Conservation (phyloP, 345 rosid genomes). For the Acer yangbiense region DNA sequence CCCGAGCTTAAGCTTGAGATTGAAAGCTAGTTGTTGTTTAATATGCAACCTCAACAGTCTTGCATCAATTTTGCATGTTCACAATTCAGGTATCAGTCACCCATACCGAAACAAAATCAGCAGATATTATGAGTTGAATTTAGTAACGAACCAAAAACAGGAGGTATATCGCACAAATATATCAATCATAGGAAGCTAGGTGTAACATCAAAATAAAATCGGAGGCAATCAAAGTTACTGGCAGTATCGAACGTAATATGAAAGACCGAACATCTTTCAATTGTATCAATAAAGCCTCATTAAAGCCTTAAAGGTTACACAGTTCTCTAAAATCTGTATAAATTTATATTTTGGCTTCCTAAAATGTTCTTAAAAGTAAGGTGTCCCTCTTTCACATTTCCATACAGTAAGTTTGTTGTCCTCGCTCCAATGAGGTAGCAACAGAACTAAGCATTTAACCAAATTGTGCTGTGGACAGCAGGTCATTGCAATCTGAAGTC, state of each 20-base stretch:
- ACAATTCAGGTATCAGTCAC: not conserved
- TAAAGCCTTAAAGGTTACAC: not conserved
- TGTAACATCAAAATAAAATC: not conserved
- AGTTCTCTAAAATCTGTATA: constrained; percentile 7
- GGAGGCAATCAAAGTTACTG: not conserved
- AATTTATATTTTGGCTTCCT: constrained; percentile 6
- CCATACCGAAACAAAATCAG: not conserved
- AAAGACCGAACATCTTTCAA: not conserved
- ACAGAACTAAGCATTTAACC: constrained; percentile 9
- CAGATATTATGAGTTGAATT: too few species aligned
- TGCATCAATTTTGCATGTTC: not conserved
- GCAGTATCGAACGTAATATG: not conserved
- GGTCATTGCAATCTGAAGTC: constrained; percentile 13
- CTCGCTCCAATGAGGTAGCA: not conserved
- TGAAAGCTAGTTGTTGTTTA: not conserved
- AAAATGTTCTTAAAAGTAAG: constrained; percentile 4
- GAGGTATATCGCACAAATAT: not conserved
- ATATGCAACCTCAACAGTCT: not conserved
- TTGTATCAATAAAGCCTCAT: constrained; percentile 9
- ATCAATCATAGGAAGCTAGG: not conserved
- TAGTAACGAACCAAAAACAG: not conserved
- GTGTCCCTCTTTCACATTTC: constrained; percentile 28
- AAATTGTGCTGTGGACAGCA: constrained; percentile 22
- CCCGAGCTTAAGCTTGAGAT: not conserved
- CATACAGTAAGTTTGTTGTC: constrained; percentile 18